phyloP scores from a whole-genome alignment of 2,329 filamentous ascomycete genomes.

The Colletotrichum echinochloae region DNA sequence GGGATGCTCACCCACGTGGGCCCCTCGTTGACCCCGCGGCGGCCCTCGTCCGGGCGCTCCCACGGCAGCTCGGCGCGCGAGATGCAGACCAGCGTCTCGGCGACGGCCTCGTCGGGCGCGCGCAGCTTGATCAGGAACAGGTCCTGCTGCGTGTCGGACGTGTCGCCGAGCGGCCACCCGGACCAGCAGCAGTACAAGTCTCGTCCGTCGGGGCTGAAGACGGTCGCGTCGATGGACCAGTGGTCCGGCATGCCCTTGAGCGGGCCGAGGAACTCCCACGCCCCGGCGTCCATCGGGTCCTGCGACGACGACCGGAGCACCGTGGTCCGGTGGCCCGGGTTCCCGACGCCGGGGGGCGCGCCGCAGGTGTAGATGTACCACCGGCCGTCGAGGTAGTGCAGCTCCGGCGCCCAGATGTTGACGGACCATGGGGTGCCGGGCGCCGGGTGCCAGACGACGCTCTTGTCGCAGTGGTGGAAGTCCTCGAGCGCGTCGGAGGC shows the following conservation, averaged over 20 bases:
- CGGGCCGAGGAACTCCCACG: constrained; percentile 65
- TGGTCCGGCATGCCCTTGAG: constrained; percentile 59
- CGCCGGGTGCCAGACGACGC: constrained; percentile 44
- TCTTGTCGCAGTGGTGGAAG: constrained; percentile 45
- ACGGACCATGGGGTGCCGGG: constrained; percentile 41
- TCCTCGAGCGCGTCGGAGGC: constrained; percentile 47
- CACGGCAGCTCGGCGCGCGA: constrained; percentile 63
- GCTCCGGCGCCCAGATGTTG: constrained; percentile 44
- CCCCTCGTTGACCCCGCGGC: constrained; percentile 66
- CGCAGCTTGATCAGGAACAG: constrained; percentile 49
- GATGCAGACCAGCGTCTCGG: constrained; percentile 59
- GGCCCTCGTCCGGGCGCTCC: constrained; percentile 56
- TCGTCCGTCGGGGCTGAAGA: constrained; percentile 60
- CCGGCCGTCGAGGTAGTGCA: constrained; percentile 42
- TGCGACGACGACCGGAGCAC: constrained; percentile 56
- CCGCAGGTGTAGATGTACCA: constrained; percentile 54
- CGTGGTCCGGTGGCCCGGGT: constrained; percentile 59
- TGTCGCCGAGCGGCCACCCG: constrained; percentile 52
- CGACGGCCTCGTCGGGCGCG: constrained; percentile 55
- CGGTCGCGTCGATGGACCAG: constrained; percentile 67
- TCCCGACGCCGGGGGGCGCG: constrained; percentile 57
- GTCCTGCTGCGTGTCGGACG: constrained; percentile 44
- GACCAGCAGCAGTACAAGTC: constrained; percentile 65
- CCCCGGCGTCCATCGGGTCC: constrained; percentile 53
- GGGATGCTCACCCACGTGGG: constrained; percentile 63